These are phyloP conservation scores for Ophiognomonia clavigignenti-juglandacearum DNA, from an alignment of 2,329 filamentous ascomycete species.

Conservation along the genomic window DNA sequence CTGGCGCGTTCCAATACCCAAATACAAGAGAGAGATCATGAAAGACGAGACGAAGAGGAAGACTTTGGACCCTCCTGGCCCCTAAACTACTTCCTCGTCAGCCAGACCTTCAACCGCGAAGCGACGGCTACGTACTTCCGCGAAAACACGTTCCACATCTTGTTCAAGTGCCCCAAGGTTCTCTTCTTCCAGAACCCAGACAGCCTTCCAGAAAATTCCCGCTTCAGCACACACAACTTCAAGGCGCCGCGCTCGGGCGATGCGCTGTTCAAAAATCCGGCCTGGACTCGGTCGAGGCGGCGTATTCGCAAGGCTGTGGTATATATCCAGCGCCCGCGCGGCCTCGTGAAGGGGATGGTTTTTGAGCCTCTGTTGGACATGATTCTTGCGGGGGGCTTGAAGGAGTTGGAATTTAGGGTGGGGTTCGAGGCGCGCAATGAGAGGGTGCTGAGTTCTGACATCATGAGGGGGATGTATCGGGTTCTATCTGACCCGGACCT, in stretches of 20 bases:
- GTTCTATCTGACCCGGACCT: slow-evolving; percentile 42
- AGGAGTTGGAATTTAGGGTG: slow-evolving; percentile 18
- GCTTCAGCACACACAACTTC: not conserved
- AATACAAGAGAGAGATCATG: not conserved
- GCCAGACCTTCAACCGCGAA: slow-evolving; percentile 18
- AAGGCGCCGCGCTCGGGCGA: not conserved
- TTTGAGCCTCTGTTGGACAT: slow-evolving; percentile 23
- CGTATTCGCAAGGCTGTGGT: slow-evolving; percentile 19
- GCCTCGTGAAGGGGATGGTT: slow-evolving; percentile 15
- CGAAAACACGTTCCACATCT: slow-evolving; percentile 23
- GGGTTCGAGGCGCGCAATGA: not conserved
- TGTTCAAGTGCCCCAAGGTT: slow-evolving; percentile 11
- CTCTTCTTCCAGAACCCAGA: too few relatives aligned
- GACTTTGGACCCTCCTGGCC: not conserved
- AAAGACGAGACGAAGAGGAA: not conserved
- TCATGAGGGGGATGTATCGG: slow-evolving; percentile 29
- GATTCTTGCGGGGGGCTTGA: slow-evolving; percentile 22
- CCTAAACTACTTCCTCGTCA: slow-evolving; percentile 12
- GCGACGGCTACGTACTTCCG: slow-evolving; percentile 24
- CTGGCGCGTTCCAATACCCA: too few relatives aligned
- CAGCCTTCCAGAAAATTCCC: too few relatives aligned
- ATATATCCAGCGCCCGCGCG: slow-evolving; percentile 19
- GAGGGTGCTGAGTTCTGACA: slow-evolving; percentile 5
- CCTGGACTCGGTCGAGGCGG: slow-evolving; percentile 10
- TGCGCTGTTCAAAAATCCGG: not conserved